A percentile compares a stretch with the other conserved stretches of the same genome.
Evolutionary conservation across 345 rosid genomes (phyloP).

Genomic region (Litchi chinensis): DNA sequence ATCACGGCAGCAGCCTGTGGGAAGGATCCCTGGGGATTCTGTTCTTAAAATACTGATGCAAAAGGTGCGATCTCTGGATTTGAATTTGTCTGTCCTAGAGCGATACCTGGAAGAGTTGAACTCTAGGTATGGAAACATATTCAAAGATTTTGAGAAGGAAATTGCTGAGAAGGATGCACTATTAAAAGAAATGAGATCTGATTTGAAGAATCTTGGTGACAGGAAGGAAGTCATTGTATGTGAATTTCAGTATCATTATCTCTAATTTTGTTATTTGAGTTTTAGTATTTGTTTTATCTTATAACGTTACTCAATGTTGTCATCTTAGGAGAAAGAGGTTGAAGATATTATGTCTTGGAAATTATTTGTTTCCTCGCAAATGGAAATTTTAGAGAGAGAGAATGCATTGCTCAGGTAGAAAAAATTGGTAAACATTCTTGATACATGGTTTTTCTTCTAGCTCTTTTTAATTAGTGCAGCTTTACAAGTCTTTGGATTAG

Average conservation of each 20-base stretch:
- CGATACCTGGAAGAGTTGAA: slow-evolving; percentile 54
- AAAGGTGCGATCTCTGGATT: slow-evolving; percentile 52
- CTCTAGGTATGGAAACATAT: slow-evolving; percentile 43
- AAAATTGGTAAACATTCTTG: not conserved
- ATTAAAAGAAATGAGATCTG: slow-evolving; percentile 38
- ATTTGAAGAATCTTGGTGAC: slow-evolving; percentile 34
- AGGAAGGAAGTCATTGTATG: slow-evolving; percentile 38
- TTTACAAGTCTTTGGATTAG: not conserved
- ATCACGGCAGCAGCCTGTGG: slow-evolving; percentile 41
- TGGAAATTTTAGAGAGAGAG: slow-evolving; percentile 38
- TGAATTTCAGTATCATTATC: not conserved
- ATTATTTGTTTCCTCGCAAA: slow-evolving; percentile 35
- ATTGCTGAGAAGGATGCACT: slow-evolving; percentile 35
- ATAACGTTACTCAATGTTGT: not conserved
- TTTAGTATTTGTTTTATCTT: not conserved
- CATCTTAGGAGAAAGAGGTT: slow-evolving; percentile 47
- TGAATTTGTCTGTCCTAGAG: slow-evolving; percentile 53
- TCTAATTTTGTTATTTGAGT: not conserved
- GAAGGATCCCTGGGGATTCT: slow-evolving; percentile 55
- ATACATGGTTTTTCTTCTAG: not conserved
- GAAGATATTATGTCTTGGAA: slow-evolving; percentile 48
- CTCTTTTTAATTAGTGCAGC: not conserved
- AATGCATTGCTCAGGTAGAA: slow-evolving; percentile 45
- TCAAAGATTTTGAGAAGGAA: slow-evolving; percentile 49
- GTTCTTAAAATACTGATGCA: slow-evolving; percentile 60